A percentile compares a stretch with the other conserved stretches of the same genome.
Conservation (phyloP, 345 rosid species). For the Acer yangbiense region DNA sequence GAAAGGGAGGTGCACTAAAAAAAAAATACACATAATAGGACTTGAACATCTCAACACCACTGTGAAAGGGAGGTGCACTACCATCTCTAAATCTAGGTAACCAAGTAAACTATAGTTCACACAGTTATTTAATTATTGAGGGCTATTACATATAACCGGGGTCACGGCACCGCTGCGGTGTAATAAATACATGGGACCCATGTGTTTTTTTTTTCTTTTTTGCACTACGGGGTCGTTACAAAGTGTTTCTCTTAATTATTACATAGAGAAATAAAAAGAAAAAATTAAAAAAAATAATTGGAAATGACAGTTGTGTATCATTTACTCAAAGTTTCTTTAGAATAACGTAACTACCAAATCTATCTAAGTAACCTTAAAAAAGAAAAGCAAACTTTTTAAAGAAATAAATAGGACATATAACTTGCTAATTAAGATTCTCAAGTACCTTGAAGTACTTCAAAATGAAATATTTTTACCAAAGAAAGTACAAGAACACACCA, state of each 20-base stretch:
- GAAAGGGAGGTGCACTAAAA: too few relatives aligned
- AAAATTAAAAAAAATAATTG: background rate
- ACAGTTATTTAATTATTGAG: conserved; percentile 2
- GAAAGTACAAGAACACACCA: conserved; percentile 12
- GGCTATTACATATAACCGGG: too few relatives aligned
- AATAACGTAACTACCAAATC: conserved; percentile 28
- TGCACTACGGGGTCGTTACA: too few relatives aligned
- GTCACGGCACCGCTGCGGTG: too few relatives aligned
- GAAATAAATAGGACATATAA: background rate
- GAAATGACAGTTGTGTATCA: conserved; percentile 34
- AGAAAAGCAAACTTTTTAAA: conserved; percentile 5
- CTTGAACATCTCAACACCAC: too few relatives aligned
- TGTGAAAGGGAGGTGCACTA: too few relatives aligned
- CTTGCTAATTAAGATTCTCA: conserved; percentile 9
- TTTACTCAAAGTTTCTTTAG: conserved; percentile 19
- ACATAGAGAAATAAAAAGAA: conserved; percentile 1
- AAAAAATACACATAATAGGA: too few relatives aligned
- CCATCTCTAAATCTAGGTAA: conserved; percentile 28
- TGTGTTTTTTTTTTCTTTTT: too few relatives aligned
- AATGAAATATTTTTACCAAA: conserved; percentile 5
- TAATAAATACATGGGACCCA: too few relatives aligned
- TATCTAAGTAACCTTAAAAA: conserved; percentile 31
- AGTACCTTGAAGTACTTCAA: conserved; percentile 15
- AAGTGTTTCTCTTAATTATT: too few relatives aligned
- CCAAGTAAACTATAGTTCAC: conserved; percentile 55